Percentiles rank a stretch among this genome's conserved stretches.
Conservation (phyloP, 179 eudicot genomes). For the Patellifolia procumbens region DNA sequence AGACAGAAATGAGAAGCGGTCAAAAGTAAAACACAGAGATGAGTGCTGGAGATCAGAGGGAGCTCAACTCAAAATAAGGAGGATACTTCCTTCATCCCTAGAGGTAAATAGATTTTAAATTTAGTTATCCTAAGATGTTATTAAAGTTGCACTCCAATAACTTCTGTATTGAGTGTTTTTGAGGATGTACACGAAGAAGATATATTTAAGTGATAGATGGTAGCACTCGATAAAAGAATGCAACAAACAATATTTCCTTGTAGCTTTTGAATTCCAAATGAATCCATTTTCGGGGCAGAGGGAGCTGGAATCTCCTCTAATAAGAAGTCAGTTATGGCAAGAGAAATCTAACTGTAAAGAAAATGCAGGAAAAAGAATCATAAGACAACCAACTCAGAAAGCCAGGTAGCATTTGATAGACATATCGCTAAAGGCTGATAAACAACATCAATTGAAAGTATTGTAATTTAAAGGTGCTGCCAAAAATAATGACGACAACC, state of each 20-base stretch:
- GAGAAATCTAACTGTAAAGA: background rate
- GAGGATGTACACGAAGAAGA: background rate
- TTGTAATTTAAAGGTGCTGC: background rate
- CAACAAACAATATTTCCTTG: background rate
- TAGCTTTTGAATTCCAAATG: background rate
- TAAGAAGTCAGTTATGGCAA: background rate
- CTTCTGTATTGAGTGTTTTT: background rate
- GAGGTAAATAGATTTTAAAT: background rate
- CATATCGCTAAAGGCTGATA: slow-evolving; percentile 7
- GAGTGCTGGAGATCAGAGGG: background rate
- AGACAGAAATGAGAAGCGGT: background rate
- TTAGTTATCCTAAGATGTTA: background rate
- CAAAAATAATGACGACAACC: background rate
- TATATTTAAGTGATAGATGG: background rate
- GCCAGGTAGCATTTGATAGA: background rate
- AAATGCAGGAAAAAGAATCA: background rate
- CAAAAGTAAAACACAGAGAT: background rate
- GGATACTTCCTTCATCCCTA: background rate
- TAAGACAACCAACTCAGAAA: slow-evolving; percentile 1
- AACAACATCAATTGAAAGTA: slow-evolving; percentile 2
- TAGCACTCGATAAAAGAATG: background rate
- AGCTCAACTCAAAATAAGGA: background rate
- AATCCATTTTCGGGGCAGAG: background rate
- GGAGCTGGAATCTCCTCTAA: background rate
- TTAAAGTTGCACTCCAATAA: background rate